Percentiles rank a stretch among this genome's conserved stretches.
Evolutionary conservation across 139 green algal genomes (phyloP).

Genomic region (Chlorella sp.): DNA sequence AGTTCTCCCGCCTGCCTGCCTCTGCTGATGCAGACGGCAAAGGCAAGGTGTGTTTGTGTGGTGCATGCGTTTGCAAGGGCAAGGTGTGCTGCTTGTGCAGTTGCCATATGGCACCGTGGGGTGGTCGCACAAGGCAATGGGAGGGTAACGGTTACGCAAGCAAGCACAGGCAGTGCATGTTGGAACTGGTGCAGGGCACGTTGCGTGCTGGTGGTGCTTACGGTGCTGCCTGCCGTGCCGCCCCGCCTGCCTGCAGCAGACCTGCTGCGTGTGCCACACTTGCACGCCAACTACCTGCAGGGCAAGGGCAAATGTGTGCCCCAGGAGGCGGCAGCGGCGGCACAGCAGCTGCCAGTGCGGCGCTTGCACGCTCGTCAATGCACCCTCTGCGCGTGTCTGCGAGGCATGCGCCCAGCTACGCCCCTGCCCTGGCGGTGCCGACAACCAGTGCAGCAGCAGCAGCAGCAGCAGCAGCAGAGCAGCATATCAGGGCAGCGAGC

Average conservation of each 20-base stretch:
- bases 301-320: conserved; percentile 67
- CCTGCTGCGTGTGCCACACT: no score
- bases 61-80: no score
- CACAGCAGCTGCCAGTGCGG: conserved; percentile 61
- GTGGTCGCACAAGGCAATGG: no score
- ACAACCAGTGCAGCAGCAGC: conserved; percentile 28
- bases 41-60: neutral
- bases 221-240: neutral
- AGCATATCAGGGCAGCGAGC: neutral
- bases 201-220: neutral
- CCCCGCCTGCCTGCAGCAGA: no score
- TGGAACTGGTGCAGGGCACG: no score
- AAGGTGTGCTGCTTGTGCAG: no score
- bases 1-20: no score
- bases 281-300: neutral
- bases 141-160: no score
- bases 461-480: conserved; percentile 14
- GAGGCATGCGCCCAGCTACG: conserved; percentile 55
- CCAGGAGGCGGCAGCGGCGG: conserved; percentile 67
- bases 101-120: no score
- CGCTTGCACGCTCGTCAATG: conserved; percentile 69
- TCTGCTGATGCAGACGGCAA: neutral
- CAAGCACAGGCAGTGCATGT: neutral
- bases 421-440: neutral
- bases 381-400: conserved; percentile 46